A percentile compares a stretch with the other conserved stretches of the same genome.
These are phyloP conservation scores for Pythium biforme DNA, from an alignment of 352 stramenopile species.

Conservation along the genomic window DNA sequence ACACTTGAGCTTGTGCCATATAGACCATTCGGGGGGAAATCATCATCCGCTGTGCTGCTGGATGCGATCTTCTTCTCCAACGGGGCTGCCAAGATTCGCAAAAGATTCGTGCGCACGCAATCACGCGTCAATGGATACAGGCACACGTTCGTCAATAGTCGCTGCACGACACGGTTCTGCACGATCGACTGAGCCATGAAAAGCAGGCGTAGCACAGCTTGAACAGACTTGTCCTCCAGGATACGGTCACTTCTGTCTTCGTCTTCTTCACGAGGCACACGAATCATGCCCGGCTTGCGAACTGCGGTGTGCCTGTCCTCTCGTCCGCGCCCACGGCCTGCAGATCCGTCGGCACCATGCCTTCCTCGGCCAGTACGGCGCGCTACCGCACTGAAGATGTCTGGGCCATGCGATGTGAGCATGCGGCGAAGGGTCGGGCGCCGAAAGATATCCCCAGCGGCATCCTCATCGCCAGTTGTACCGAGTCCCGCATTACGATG, in stretches of 20 bases:
- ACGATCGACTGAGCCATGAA: conserved; percentile 83
- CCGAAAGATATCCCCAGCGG: conserved; percentile 58
- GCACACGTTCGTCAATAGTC: conserved; percentile 75
- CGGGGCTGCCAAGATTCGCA: conserved; percentile 44
- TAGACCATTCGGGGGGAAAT: conserved; percentile 57
- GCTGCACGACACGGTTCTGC: conserved; percentile 81
- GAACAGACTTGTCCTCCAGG: conserved; percentile 63
- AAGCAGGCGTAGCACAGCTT: conserved; percentile 65
- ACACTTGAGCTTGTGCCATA: conserved; percentile 44
- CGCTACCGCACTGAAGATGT: conserved; percentile 32
- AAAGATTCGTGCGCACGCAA: conserved; percentile 57
- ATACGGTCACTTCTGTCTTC: conserved; percentile 59
- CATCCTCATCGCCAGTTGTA: conserved; percentile 29
- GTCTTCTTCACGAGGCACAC: conserved; percentile 73
- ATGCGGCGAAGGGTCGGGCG: conserved; percentile 77
- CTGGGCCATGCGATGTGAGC: conserved; percentile 68
- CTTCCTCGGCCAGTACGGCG: conserved; percentile 39
- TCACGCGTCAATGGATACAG: conserved; percentile 70
- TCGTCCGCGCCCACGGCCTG: conserved; percentile 35
- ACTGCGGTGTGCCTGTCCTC: conserved; percentile 24
- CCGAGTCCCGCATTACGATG: conserved; percentile 25
- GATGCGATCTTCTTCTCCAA: conserved; percentile 9
- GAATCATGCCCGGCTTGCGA: conserved; percentile 53
- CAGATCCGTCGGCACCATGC: conserved; percentile 43
- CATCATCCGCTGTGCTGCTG: conserved; percentile 33